phyloP scores from a whole-genome alignment of 352 stramenopile genomes.

The Thraustochytrium striatum region DNA sequence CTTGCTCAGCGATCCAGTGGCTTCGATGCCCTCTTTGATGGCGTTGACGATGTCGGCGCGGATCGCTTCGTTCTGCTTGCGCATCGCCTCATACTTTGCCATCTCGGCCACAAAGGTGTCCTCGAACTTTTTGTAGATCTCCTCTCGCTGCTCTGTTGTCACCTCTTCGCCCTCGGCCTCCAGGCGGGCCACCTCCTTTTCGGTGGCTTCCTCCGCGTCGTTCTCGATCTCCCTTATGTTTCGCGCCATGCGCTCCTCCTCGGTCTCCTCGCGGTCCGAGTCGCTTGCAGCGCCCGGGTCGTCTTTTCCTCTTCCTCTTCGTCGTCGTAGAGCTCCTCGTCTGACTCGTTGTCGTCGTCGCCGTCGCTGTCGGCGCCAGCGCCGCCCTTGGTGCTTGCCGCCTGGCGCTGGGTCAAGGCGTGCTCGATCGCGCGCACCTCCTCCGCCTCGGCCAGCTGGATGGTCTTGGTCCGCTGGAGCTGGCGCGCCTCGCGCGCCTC shows the following conservation, averaged over 20 bases:
- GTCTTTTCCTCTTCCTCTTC: constrained; percentile 12
- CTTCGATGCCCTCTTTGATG: no score
- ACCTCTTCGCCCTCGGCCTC: background rate
- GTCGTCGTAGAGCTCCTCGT: background rate
- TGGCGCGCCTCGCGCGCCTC: background rate
- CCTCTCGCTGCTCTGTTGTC: background rate
- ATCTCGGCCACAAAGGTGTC: background rate
- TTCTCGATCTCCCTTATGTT: constrained; percentile 2
- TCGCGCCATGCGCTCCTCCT: constrained; percentile 8
- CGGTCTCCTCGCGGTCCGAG: background rate
- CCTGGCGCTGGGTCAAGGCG: no score
- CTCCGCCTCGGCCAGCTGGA: background rate
- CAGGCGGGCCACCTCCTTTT: constrained; percentile 1
- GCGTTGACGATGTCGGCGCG: background rate
- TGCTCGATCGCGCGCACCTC: background rate
- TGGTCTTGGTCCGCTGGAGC: no score
- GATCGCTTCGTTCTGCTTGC: background rate
- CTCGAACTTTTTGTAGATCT: background rate
- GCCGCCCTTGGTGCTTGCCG: no score
- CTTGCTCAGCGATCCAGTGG: no score
- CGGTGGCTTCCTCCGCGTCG: background rate
- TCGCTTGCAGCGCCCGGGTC: no score
- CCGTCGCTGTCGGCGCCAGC: background rate
- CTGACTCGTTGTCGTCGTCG: background rate
- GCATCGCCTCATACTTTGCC: background rate